These are phyloP conservation scores for Colletotrichum camelliae DNA, from an alignment of 2,329 filamentous ascomycete genomes.

Conservation along the genomic window DNA sequence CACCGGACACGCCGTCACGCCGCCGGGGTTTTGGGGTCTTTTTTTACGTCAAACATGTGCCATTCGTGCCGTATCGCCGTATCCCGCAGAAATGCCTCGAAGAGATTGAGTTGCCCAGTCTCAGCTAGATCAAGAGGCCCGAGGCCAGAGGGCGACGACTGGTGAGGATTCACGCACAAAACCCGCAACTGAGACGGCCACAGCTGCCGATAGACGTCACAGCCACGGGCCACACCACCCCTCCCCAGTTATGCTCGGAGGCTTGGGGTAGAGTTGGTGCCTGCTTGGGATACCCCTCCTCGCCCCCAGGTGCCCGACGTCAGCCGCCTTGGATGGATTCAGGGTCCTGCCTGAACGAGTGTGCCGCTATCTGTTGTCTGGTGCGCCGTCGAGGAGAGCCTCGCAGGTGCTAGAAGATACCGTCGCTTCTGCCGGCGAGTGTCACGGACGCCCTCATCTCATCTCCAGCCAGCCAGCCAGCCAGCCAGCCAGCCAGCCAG, in stretches of 20 bases:
- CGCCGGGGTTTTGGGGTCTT: not conserved
- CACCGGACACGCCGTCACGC: not conserved
- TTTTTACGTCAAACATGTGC: not conserved
- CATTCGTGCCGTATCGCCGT: not conserved
- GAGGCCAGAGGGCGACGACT: not conserved
- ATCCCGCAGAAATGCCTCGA: conserved; percentile 13
- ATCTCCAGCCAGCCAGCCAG: not conserved
- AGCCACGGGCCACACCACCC: not conserved
- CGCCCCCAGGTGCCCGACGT: not conserved
- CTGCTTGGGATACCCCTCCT: conserved; percentile 9
- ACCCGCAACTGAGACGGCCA: conserved; percentile 14
- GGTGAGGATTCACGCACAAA: conserved; percentile 17
- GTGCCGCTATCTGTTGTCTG: not conserved
- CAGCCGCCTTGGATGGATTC: not conserved
- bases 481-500: not conserved
- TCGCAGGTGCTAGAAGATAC: conserved; percentile 1
- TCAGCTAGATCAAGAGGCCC: not conserved
- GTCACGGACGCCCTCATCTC: not conserved
- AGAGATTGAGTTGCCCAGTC: not conserved
- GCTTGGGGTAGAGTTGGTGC: not conserved
- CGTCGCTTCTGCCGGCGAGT: not conserved
- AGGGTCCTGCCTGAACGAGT: conserved; percentile 9
- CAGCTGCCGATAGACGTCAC: conserved; percentile 10
- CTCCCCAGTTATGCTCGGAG: not conserved
- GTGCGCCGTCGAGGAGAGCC: not conserved